These are phyloP conservation scores for Talaromyces islandicus DNA, from an alignment of 2,329 filamentous ascomycete genomes.

Conservation along the genomic window DNA sequence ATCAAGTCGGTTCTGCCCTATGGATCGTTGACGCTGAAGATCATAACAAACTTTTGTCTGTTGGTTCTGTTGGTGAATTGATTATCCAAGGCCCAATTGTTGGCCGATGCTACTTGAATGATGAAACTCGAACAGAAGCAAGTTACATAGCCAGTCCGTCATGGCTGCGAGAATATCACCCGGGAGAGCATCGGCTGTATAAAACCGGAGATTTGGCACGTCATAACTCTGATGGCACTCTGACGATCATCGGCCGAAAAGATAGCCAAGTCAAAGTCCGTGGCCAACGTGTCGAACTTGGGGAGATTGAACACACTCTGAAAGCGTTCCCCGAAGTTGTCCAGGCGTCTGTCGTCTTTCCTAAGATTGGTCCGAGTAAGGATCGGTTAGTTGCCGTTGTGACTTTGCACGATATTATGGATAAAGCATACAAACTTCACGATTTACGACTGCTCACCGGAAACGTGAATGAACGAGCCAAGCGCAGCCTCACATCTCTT, in stretches of 20 bases:
- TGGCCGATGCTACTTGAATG: slow-evolving; percentile 40
- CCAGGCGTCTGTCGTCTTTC: background rate
- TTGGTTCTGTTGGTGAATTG: slow-evolving; percentile 33
- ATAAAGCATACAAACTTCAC: background rate
- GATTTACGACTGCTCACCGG: background rate
- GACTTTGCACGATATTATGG: background rate
- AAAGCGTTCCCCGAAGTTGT: slow-evolving; percentile 3
- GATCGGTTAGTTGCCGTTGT: background rate
- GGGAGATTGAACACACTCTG: slow-evolving; percentile 32
- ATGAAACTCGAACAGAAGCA: slow-evolving; percentile 28
- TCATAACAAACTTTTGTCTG: slow-evolving; percentile 35
- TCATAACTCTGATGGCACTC: slow-evolving; percentile 32
- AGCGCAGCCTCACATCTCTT: background rate
- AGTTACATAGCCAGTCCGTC: slow-evolving; percentile 31
- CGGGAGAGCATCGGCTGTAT: slow-evolving; percentile 29
- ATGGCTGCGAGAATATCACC: slow-evolving; percentile 23
- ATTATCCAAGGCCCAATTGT: slow-evolving; percentile 37
- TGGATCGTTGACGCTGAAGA: slow-evolving; percentile 45
- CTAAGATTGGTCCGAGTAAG: background rate
- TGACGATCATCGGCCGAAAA: slow-evolving; percentile 26
- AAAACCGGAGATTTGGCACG: slow-evolving; percentile 25
- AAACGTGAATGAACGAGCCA: background rate
- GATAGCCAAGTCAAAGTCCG: slow-evolving; percentile 36
- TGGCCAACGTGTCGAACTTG: slow-evolving; percentile 37
- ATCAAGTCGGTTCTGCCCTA: slow-evolving; percentile 34